Evolutionary conservation across 1,284 basidiomycete genomes (phyloP), one percentile per base, ranked within the genome.

Genomic region (Cryptococcus sp.): DNA sequence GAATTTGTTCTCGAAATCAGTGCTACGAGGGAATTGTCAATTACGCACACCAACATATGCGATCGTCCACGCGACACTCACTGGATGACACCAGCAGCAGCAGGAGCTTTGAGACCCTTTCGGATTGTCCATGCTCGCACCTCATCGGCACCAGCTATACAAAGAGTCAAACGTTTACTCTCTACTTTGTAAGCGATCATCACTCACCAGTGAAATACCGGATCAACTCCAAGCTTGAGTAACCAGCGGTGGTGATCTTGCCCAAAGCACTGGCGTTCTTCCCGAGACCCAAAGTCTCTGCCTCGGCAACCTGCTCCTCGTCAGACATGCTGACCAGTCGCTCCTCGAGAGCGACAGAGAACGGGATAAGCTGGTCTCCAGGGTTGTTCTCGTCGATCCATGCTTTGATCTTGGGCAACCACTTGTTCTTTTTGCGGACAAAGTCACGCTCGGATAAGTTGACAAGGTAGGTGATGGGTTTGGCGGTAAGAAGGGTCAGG

Each of bases 361-460:
- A 98, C 13, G 96, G 96, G 69, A 99, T 97, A 65, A 99, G 85
- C 23, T 86, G 84, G 75, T 99, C 96, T 60, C 96, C 96, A 1
- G 94, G 88, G 82, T 98, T 99, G 83, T 98, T 86, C 73, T 88
- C 85, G 81, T 99, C 94, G 72, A 99, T 97, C 95, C 96, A 99
- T 25, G 82, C 90, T 79, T 98, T 97, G 84, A 99, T 99, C 82
- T 97, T 97, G 23, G 94, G 85, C 27, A 99, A 82, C 93, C 95
- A 99, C 83, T 98, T 99, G 84, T 98, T 99, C 88, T 98, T 99
- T 82, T 96, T 97, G 62, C 96, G 87, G 59, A 92, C 82, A 74
- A 92, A 99, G 80, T 99, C 96, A 67, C 86, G 86, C 80, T 99
- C 95, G 62, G 91, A 93, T 54, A 99, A 82, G 81, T 99, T 99